Conservation (phyloP, 129 eudicot genomes). For the Centella asiatica region DNA sequence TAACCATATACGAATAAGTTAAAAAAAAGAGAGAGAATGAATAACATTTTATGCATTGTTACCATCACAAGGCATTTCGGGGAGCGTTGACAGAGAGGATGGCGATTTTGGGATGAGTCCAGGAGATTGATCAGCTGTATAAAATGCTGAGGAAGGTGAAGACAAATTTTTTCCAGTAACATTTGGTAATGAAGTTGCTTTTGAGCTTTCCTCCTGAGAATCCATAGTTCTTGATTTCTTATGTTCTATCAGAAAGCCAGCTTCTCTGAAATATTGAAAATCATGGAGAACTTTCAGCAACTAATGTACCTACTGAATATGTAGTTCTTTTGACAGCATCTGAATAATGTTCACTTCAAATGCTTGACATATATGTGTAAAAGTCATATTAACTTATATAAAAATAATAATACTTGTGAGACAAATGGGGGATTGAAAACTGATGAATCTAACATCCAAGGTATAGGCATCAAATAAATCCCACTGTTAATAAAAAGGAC, state of each 20-base stretch:
- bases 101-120: slow-evolving; percentile 79
- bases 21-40: background rate
- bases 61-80: slow-evolving; percentile 25
- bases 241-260: slow-evolving; percentile 17
- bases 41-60: slow-evolving; percentile 1
- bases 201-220: slow-evolving; percentile 58
- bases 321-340: too few species aligned
- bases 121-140: slow-evolving; percentile 90
- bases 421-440: too few species aligned
- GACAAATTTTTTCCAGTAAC: slow-evolving; percentile 63
- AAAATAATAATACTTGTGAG: too few species aligned
- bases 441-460: too few species aligned
- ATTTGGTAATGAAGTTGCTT: slow-evolving; percentile 40
- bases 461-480: too few species aligned
- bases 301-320: background rate
- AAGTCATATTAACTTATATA: too few species aligned
- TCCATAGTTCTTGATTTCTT: slow-evolving; percentile 50
- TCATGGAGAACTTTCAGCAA: slow-evolving; percentile 13
- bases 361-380: too few species aligned
- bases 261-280: slow-evolving; percentile 29
- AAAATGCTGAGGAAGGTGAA: slow-evolving; percentile 81
- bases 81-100: slow-evolving; percentile 31
- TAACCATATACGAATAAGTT: too few species aligned
- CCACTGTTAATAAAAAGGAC: too few species aligned
- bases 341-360: too few species aligned